Evolutionary conservation across 805 yeast species (phyloP).

Genomic region (Wickerhamomyces kurtzmanii): DNA sequence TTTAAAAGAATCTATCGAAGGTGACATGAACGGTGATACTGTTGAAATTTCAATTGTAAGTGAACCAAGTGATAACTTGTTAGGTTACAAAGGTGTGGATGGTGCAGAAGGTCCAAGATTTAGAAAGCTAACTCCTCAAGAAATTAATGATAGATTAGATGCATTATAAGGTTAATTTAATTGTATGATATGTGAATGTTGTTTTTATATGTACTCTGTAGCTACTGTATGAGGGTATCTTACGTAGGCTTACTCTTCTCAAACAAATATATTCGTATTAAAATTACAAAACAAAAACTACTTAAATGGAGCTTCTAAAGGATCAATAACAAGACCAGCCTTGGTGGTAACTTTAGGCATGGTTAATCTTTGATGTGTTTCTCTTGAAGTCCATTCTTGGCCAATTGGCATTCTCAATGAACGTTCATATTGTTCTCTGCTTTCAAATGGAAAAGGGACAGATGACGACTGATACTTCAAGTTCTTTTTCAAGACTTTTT

Average conservation of each 20-base stretch:
- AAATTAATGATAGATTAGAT: constrained; percentile 91
- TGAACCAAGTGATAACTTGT: constrained; percentile 65
- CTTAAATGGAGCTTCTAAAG: constrained; percentile 78
- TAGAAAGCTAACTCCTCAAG: constrained; percentile 76
- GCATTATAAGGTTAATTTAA: constrained; percentile 51
- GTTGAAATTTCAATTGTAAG: constrained; percentile 89
- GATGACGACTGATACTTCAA: constrained; percentile 76
- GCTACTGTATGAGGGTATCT: too few relatives aligned
- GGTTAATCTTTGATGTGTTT: constrained; percentile 76
- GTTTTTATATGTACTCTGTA: too few relatives aligned
- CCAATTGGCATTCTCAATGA: constrained; percentile 94
- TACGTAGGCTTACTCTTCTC: too few relatives aligned
- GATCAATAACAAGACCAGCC: constrained; percentile 86
- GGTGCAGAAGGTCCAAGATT: constrained; percentile 83
- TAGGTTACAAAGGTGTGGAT: constrained; percentile 80
- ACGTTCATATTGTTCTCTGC: constrained; percentile 89
- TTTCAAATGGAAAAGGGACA: constrained; percentile 95
- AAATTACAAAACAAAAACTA: constrained; percentile 10
- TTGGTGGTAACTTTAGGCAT: constrained; percentile 84
- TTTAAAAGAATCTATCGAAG: constrained; percentile 92
- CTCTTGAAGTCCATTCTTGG: constrained; percentile 89
- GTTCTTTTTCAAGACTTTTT: constrained; percentile 74
- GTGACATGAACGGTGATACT: constrained; percentile 94
- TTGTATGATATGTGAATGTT: too few relatives aligned
- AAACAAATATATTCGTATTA: background rate